Evolutionary conservation across 345 rosid species (phyloP).

Genomic region (Salix koriyanagi): DNA sequence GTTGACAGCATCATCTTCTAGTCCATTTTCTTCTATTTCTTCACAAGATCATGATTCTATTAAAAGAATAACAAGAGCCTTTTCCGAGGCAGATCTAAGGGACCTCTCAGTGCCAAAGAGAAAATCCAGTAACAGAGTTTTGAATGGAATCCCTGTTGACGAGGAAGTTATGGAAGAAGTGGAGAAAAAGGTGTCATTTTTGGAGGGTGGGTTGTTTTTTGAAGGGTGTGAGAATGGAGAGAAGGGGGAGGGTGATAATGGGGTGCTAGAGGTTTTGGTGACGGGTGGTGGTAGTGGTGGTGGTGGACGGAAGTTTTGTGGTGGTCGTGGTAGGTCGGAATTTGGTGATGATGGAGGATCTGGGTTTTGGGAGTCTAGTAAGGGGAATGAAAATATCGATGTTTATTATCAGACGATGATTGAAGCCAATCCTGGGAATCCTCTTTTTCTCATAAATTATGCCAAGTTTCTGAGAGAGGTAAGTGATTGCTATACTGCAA

Average conservation of each 20-base stretch:
- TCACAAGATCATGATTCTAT: slow-evolving; percentile 17
- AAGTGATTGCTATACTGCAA: not conserved
- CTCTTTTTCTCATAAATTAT: slow-evolving; percentile 73
- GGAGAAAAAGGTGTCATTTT: slow-evolving; percentile 7
- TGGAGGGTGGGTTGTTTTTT: slow-evolving; percentile 18
- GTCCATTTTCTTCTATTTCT: slow-evolving; percentile 30
- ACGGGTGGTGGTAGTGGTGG: slow-evolving; percentile 37
- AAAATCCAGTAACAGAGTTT: slow-evolving; percentile 14
- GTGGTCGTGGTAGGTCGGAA: slow-evolving; percentile 37
- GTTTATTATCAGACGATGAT: slow-evolving; percentile 70
- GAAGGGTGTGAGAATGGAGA: slow-evolving; percentile 24
- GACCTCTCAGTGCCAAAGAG: slow-evolving; percentile 32
- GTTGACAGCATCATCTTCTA: slow-evolving; percentile 34
- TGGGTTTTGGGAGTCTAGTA: slow-evolving; percentile 34
- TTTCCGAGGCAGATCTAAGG: slow-evolving; percentile 57
- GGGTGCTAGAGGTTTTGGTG: slow-evolving; percentile 5
- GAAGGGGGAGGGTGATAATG: not conserved
- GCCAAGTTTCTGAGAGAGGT: slow-evolving; percentile 91
- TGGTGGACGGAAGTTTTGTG: slow-evolving; percentile 45
- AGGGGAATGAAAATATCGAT: slow-evolving; percentile 45
- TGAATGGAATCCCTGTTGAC: slow-evolving; percentile 30
- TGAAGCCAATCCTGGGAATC: slow-evolving; percentile 76
- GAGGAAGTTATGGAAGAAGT: slow-evolving; percentile 47
- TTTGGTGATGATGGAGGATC: slow-evolving; percentile 32
- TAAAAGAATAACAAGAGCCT: slow-evolving; percentile 41